phyloP scores from a whole-genome alignment of 2,329 filamentous ascomycete genomes.

The Triangularia setosa region DNA sequence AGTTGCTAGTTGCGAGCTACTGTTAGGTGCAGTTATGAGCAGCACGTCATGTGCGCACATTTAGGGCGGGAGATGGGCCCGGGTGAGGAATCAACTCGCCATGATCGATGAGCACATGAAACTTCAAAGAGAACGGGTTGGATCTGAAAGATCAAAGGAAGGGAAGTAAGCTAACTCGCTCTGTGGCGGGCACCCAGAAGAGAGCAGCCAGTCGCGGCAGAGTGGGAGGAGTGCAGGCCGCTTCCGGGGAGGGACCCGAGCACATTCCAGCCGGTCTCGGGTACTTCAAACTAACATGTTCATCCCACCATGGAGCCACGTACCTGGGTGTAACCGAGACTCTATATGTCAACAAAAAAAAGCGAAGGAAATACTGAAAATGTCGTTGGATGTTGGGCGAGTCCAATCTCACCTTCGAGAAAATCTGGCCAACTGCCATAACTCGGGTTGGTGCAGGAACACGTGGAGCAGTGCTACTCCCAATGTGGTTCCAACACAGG shows the following conservation, averaged over 20 bases:
- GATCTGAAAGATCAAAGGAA: conserved; percentile 16
- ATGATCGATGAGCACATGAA: not conserved
- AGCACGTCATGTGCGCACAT: not conserved
- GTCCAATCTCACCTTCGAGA: conserved; percentile 22
- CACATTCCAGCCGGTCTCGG: conserved; percentile 24
- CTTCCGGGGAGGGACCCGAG: conserved; percentile 24
- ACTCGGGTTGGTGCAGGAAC: conserved; percentile 26
- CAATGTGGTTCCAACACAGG: not conserved
- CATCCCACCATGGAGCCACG: conserved; percentile 12
- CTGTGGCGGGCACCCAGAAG: conserved; percentile 5
- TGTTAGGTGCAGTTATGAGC: not conserved
- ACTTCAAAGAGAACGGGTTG: conserved; percentile 6
- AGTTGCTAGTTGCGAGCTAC: not conserved
- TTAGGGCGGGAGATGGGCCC: not conserved
- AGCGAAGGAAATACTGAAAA: not conserved
- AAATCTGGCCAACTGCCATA: conserved; percentile 8
- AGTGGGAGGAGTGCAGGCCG: conserved; percentile 11
- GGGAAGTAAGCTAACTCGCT: conserved; percentile 15
- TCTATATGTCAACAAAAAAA: conserved; percentile 2
- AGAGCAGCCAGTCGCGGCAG: conserved; percentile 1
- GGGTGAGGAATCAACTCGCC: not conserved
- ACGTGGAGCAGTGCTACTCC: conserved; percentile 21
- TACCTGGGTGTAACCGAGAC: conserved; percentile 14
- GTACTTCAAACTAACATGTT: conserved; percentile 14
- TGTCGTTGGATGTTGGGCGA: conserved; percentile 4